Evolutionary conservation across 257 asterid species (phyloP).

Genomic region (Lavandula angustifolia): DNA sequence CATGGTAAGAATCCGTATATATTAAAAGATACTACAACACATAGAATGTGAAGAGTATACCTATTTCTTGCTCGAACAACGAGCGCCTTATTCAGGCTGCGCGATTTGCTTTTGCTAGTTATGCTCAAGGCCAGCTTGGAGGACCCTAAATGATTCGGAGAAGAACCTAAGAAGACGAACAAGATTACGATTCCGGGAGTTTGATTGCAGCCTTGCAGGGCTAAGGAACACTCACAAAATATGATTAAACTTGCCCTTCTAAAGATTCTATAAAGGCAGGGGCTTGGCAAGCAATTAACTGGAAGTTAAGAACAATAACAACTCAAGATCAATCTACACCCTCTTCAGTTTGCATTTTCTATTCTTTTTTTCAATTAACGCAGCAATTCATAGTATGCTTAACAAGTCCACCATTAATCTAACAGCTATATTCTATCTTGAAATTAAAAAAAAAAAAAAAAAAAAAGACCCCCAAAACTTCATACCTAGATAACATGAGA

Average conservation of each 20-base stretch:
- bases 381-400: too few relatives aligned
- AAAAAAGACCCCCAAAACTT: too few relatives aligned
- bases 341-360: not conserved
- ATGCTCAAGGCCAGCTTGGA: constrained; percentile 48
- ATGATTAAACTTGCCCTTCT: not conserved
- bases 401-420: too few relatives aligned
- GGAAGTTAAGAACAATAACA: not conserved
- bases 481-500: too few relatives aligned
- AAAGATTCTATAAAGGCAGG: constrained; percentile 13
- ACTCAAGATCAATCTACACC: constrained; percentile 18
- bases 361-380: too few relatives aligned
- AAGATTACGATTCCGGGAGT: constrained; percentile 19
- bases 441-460: too few relatives aligned
- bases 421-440: too few relatives aligned
- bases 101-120: constrained; percentile 40
- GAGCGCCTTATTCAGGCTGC: constrained; percentile 44
- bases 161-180: constrained; percentile 36
- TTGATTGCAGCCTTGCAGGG: not conserved
- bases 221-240: not conserved
- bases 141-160: constrained; percentile 47
- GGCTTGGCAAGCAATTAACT: not conserved
- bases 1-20: too few relatives aligned
- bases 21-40: too few relatives aligned
- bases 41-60: constrained; percentile 36
- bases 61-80: constrained; percentile 60